Base-by-base conservation (phyloP, 129 eudicot genomes). In the Chrysanthemum makinoi region DNA sequence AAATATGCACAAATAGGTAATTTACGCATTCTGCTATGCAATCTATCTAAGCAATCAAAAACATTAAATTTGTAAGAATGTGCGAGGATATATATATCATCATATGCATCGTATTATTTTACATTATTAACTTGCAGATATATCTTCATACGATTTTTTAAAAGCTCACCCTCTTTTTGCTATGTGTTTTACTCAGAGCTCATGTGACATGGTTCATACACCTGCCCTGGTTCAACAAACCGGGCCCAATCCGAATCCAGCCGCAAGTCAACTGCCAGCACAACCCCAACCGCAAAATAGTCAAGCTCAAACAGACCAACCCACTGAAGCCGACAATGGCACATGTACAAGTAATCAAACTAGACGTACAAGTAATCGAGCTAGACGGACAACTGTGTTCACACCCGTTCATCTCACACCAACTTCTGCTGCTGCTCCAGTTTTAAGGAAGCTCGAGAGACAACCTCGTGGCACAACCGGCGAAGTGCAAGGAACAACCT, bases 401-500 rank as follows among this genome's bases (percentile, higher is more conserved):
- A 44, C 30, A 5, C 58, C 75, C 0, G 68, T 64, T 39, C 17
- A 39, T 0, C 68, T 72, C 18, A 58, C 58, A 72, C 67, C 75
- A 58, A 35, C 5, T 58, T 57, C 44, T 35, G 9, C 66, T 67
- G 22, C 18, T 57, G 43, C 75, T 44, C 67, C 16, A 20, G 54
- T 54, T 49, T n/a, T 44, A 16, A 54, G 11, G 39, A 53, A 66
- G n/a, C 70, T 66, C 11, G 48, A 10, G 19, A 61, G 33, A 68
- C 62, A 14, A 39, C 10, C 48, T 61, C 62, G 14, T 17, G 47
- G 35, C 18, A 65, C 64, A 64, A 64, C 57, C 22, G 15, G 8
- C 3, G 53, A 43, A 57, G 69, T 62, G 46, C 65, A 77, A 72
- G 46, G 61, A 55, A 54, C 72, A 54, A 53, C 72, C 65, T 5